Base-by-base conservation (phyloP, 495 filamentous ascomycete species). In the Thermochaetoides thermophila region DNA sequence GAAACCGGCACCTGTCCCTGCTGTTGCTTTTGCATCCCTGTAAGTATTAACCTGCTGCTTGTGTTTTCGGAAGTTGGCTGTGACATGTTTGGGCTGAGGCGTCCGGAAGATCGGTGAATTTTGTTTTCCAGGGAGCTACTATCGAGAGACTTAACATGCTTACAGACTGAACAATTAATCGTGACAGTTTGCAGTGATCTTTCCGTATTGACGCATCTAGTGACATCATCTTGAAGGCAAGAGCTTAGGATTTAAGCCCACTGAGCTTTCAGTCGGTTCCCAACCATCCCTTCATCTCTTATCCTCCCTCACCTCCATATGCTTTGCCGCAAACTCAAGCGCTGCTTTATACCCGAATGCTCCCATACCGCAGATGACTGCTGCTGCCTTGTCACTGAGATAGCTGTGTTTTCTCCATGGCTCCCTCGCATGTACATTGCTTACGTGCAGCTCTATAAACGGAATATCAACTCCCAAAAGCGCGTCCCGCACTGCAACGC, bases 381-480 rank as follows among this genome's bases (percentile, higher is more conserved):
- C 76, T 28, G 63, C 61, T 9, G 78, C 78, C 57, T 78, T 81
- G 52, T 84, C 78, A 43, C 68, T 73, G 25, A 82, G 61, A 43
- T 73, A 81, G 34, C 71, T 75, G 27, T 77, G 70, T 37, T 72
- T 61, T 37, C 76, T 58, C 40, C 61, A 82, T 7, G 60, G 40
- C 58, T 80, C 76, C 8, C 78, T 49, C 31, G 65, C 66, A 52
- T 84, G 74, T 6, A 81, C 64, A 52, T 82, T 81, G 27, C 55
- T 72, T 32, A 79, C 66, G 52, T 84, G 78, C 10, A 79, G 44
- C 60, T 84, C 78, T 22, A 84, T 63, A 38, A 82, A 82, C 0
- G 77, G 76, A 16, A 79, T 72, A 6, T 46, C 55, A 0, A 80
- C 71, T 9, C 67, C 74, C 5, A 73, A 41, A 32, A 82, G 49